Percentiles rank a stretch among this genome's conserved stretches.
Evolutionary conservation across 2,329 filamentous ascomycete genomes (phyloP).

Genomic region (Coniella lustricola): DNA sequence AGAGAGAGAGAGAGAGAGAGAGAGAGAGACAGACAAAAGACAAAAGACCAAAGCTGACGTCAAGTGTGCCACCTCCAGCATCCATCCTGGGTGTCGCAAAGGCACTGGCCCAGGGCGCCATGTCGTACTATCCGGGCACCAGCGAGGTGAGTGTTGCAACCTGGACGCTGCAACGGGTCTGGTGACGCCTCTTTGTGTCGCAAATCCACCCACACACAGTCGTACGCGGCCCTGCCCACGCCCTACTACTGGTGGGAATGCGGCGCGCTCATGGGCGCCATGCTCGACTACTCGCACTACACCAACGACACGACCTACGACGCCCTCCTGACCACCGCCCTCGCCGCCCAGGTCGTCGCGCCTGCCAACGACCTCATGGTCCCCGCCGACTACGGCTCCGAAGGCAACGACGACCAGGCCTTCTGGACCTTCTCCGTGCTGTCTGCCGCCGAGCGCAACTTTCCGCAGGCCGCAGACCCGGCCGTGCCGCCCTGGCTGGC

Average conservation of each 20-base stretch:
- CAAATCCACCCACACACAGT: conserved; percentile 25
- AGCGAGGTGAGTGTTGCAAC: too few relatives aligned
- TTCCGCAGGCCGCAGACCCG: conserved; percentile 49
- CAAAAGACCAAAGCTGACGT: conserved; percentile 14
- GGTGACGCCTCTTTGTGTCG: too few relatives aligned
- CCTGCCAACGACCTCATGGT: conserved; percentile 54
- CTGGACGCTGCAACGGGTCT: too few relatives aligned
- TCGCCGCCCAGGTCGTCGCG: conserved; percentile 51
- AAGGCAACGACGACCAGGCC: conserved; percentile 69
- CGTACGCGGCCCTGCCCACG: conserved; percentile 54
- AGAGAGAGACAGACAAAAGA: too few relatives aligned
- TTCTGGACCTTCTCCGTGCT: conserved; percentile 67
- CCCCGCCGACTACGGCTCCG: conserved; percentile 45
- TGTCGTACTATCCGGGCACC: conserved; percentile 58
- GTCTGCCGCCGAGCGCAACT: conserved; percentile 61
- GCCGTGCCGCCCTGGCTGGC: conserved; percentile 56
- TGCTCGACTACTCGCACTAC: conserved; percentile 64
- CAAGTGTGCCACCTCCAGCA: conserved; percentile 29
- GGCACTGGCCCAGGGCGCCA: conserved; percentile 52
- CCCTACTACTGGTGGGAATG: conserved; percentile 66
- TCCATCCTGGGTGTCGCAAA: conserved; percentile 57
- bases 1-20: too few relatives aligned
- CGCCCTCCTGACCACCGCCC: conserved; percentile 48
- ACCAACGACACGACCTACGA: conserved; percentile 59
- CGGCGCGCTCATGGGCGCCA: conserved; percentile 58